phyloP scores from a whole-genome alignment of 1,284 basidiomycete species.

The Ceraceosorus guamensis region DNA sequence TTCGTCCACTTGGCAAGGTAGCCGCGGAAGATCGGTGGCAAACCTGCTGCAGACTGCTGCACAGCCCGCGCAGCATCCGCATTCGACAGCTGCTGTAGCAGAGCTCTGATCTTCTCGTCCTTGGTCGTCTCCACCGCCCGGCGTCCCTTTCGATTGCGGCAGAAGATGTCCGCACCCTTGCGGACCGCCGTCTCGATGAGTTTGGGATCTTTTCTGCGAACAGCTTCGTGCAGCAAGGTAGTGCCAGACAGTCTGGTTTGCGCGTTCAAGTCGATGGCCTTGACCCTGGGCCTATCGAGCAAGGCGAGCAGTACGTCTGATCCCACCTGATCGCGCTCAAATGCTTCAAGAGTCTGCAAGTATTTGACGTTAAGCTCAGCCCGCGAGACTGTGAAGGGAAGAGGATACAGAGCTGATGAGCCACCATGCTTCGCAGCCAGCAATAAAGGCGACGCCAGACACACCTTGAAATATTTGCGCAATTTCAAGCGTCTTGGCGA shows the following conservation, averaged over 20 bases:
- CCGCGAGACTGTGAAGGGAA: slow-evolving; percentile 61
- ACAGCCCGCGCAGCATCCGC: slow-evolving; percentile 52
- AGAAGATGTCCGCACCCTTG: slow-evolving; percentile 83
- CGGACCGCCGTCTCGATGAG: slow-evolving; percentile 76
- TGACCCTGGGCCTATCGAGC: slow-evolving; percentile 23
- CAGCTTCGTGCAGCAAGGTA: slow-evolving; percentile 80
- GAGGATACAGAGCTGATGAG: no score
- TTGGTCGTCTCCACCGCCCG: slow-evolving; percentile 64
- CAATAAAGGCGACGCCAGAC: slow-evolving; percentile 23
- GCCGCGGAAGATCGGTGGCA: slow-evolving; percentile 41
- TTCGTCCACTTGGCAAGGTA: slow-evolving; percentile 74
- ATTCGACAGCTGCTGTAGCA: slow-evolving; percentile 63
- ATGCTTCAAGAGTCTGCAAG: slow-evolving; percentile 58
- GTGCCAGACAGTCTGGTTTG: slow-evolving; percentile 53
- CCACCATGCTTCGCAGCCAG: not conserved
- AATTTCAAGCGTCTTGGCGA: slow-evolving; percentile 58
- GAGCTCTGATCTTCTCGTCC: slow-evolving; percentile 71
- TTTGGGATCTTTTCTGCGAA: slow-evolving; percentile 68
- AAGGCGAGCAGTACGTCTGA: slow-evolving; percentile 59
- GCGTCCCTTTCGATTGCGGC: slow-evolving; percentile 70
- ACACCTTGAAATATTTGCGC: slow-evolving; percentile 69
- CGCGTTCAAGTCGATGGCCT: slow-evolving; percentile 37
- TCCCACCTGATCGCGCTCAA: slow-evolving; percentile 50
- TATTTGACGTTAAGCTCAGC: slow-evolving; percentile 70
- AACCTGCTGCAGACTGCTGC: slow-evolving; percentile 30